phyloP scores from a whole-genome alignment of 108 stramenopile species.

The Pseudonitzschia delicatissima region DNA sequence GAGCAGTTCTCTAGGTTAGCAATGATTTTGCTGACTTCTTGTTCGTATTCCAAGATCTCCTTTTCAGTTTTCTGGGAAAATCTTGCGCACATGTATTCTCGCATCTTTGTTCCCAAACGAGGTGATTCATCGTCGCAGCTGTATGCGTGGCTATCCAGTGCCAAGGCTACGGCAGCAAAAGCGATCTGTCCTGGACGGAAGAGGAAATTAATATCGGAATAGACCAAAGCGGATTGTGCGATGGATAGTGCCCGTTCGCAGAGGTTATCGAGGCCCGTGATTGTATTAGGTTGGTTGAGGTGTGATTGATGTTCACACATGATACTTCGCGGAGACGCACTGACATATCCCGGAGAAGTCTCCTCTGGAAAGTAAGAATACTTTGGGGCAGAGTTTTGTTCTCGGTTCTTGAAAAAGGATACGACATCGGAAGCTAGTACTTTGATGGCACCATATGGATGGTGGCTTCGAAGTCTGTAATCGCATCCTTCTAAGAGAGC shows the following conservation, averaged over 20 bases:
- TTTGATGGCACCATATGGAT: constrained; percentile 39
- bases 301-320: neutral
- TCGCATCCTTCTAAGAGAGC: constrained; percentile 44
- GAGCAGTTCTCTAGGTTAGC: constrained; percentile 18
- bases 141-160: constrained; percentile 23
- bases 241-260: constrained; percentile 34
- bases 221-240: constrained; percentile 38
- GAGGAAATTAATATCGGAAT: constrained; percentile 48
- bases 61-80: constrained; percentile 26
- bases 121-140: constrained; percentile 9
- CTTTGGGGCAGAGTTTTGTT: neutral
- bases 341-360: neutral
- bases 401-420: constrained; percentile 3
- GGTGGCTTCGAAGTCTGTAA: constrained; percentile 48
- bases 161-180: constrained; percentile 46
- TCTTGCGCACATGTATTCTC: constrained; percentile 29
- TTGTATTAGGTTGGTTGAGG: neutral
- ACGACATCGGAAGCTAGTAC: constrained; percentile 22
- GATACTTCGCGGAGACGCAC: neutral
- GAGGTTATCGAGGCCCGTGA: constrained; percentile 13
- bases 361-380: neutral
- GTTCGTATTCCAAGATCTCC: constrained; percentile 28
- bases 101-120: constrained; percentile 22
- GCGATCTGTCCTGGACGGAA: constrained; percentile 47
- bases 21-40: constrained; percentile 32